Base-by-base conservation (phyloP, 345 rosid species). In the Rhodamnia rubescens region DNA sequence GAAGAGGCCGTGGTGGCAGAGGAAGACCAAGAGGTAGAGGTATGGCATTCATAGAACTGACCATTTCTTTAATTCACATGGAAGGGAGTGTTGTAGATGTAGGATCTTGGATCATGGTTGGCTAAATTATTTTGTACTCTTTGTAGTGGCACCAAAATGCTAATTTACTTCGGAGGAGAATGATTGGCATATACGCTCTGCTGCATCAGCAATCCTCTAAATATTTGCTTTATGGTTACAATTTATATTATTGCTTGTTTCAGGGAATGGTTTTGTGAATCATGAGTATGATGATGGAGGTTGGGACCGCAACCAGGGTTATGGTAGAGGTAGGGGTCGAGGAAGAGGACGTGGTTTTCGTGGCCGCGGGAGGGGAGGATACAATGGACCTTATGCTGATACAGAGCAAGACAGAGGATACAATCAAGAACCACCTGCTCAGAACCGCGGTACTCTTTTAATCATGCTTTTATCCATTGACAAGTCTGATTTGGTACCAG, bases 281-380 rank as follows among this genome's bases (percentile, higher is more conserved):
- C 36, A 84, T 56, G 98, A 95, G 81, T 91, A 92, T 86, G 98
- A 94, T 75, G 96, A 97, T 88, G 98, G 96, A 78, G 96, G 91
- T 78, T 90, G 88, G 90, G 98, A 97, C 81, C 94, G 86, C 83
- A 92, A 93, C 85, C 92, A 91, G 88, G 95, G 93, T 58, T 91
- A 91, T 87, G 83, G 90, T 83, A 91, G 98, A 86, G 99, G 97
- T 61, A 93, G 99, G 88, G 95, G 98, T 64, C 92, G 98, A 56
- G 99, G 99, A 32, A 94, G 99, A 91, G 98, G 96, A 53, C 93
- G 95, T 84, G 89, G 92, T 83, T 88, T 87, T 87, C 96, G 95
- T 84, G 95, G 98, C 89, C 94, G 95, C 80, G 96, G 98, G 44
- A 92, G 98, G 64, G 99, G 96, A 86, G 98, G 95, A 74, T 97